A percentile compares a stretch with the other conserved stretches of the same genome.
phyloP scores from a whole-genome alignment of 192 early-diverging fungal species.

The Gamsiella multidivaricata region DNA sequence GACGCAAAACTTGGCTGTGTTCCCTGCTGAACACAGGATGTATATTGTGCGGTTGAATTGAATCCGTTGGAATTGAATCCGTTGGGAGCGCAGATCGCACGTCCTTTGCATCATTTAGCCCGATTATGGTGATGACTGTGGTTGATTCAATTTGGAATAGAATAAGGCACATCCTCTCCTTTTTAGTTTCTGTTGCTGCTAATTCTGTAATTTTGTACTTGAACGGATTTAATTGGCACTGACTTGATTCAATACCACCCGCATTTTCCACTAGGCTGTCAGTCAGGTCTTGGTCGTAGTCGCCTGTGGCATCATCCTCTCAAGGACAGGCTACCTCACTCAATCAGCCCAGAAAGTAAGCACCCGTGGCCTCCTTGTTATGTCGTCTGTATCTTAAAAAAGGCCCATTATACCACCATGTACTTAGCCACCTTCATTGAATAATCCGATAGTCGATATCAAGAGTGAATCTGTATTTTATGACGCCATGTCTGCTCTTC shows the following conservation, averaged over 20 bases:
- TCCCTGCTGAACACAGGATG: neutral
- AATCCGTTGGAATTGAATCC: too few species aligned
- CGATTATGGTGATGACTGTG: neutral
- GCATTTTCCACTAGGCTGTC: slow-evolving; percentile 38
- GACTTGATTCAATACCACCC: neutral
- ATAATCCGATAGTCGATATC: slow-evolving; percentile 57
- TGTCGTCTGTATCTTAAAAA: neutral
- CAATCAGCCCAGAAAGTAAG: slow-evolving; percentile 47
- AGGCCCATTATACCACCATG: neutral
- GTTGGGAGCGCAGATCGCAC: too few species aligned
- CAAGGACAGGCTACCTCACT: slow-evolving; percentile 37
- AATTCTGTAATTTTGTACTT: too few species aligned
- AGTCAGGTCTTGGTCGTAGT: slow-evolving; percentile 44
- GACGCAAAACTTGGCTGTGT: neutral
- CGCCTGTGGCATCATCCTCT: slow-evolving; percentile 35
- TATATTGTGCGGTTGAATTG: too few species aligned
- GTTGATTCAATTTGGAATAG: neutral
- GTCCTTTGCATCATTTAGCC: neutral
- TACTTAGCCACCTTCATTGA: too few species aligned
- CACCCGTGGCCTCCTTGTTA: neutral
- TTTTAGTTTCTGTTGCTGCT: too few species aligned
- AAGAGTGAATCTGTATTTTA: slow-evolving; percentile 71
- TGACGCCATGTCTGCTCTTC: slow-evolving; percentile 81
- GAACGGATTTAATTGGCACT: too few species aligned
- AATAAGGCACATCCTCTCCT: neutral